A percentile compares a stretch with the other conserved stretches of the same genome.
These are phyloP conservation scores for Acrocalymma vagum DNA, from an alignment of 2,329 filamentous ascomycete genomes.

Conservation along the genomic window DNA sequence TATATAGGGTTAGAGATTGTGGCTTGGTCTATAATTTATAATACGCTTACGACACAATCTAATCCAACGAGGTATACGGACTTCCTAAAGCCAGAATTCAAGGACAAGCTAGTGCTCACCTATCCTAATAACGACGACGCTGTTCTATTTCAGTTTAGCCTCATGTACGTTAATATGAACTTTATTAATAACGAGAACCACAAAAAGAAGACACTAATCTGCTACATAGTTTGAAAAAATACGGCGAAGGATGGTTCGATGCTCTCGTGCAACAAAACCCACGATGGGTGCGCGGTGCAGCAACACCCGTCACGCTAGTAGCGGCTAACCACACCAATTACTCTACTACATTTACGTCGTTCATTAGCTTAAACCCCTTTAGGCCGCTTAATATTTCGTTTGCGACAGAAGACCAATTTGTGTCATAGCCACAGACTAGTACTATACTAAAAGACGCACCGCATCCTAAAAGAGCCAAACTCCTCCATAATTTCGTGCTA, in stretches of 20 bases:
- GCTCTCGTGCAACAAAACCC: constrained; percentile 56
- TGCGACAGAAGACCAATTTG: constrained; percentile 52
- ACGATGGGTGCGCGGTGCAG: constrained; percentile 60
- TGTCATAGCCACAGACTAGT: constrained; percentile 57
- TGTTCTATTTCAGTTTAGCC: constrained; percentile 58
- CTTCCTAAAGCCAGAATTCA: constrained; percentile 57
- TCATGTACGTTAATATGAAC: constrained; percentile 49
- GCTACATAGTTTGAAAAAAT: constrained; percentile 27
- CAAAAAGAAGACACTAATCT: too few relatives aligned
- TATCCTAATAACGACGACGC: constrained; percentile 67
- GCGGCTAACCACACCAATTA: constrained; percentile 24
- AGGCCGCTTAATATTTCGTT: constrained; percentile 17
- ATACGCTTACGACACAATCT: constrained; percentile 37
- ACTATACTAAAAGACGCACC: constrained; percentile 58
- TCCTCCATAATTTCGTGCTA: constrained; percentile 56
- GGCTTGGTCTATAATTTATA: constrained; percentile 43
- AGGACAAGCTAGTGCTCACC: constrained; percentile 61
- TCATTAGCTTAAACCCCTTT: background rate
- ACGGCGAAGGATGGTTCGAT: constrained; percentile 58
- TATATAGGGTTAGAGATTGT: constrained; percentile 51
- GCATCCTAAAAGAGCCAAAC: constrained; percentile 58
- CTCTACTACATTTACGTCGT: constrained; percentile 12
- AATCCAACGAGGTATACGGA: constrained; percentile 51
- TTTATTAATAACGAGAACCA: background rate
- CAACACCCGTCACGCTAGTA: constrained; percentile 50